Conservation (phyloP, 192 early-diverging fungal genomes). For the Backusella luteola region DNA sequence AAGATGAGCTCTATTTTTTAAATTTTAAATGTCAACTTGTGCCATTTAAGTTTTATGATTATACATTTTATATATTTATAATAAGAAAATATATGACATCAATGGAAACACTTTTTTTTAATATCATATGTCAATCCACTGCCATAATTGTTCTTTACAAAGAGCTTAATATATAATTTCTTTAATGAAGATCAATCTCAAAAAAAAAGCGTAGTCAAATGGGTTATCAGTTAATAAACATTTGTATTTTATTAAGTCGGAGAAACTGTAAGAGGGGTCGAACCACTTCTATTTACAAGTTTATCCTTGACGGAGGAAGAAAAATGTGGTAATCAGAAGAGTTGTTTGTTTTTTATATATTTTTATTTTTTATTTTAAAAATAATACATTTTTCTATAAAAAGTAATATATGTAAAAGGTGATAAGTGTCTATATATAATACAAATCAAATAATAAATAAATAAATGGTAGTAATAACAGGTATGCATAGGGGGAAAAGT, state of each 20-base stretch:
- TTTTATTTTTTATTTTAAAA: neutral
- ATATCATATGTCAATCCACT: neutral
- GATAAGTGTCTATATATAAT: neutral
- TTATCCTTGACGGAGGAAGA: neutral
- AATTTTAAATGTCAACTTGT: neutral
- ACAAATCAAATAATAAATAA: neutral
- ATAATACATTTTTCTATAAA: neutral
- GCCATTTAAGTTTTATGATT: neutral
- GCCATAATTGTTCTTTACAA: neutral
- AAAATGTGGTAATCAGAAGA: neutral
- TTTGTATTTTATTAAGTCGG: neutral
- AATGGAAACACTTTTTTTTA: neutral
- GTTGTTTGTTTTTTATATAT: neutral
- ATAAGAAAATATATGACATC: neutral
- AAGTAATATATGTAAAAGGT: neutral
- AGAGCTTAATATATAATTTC: neutral
- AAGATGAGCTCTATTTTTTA: neutral
- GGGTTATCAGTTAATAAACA: neutral
- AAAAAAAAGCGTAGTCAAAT: neutral
- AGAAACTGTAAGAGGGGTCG: neutral
- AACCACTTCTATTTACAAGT: neutral
- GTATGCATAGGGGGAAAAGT: neutral
- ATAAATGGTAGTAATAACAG: neutral
- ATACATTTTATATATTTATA: neutral
- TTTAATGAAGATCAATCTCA: neutral